Conservation (phyloP, 768 basidiomycete species). For the Crassisporium funariophilum region DNA sequence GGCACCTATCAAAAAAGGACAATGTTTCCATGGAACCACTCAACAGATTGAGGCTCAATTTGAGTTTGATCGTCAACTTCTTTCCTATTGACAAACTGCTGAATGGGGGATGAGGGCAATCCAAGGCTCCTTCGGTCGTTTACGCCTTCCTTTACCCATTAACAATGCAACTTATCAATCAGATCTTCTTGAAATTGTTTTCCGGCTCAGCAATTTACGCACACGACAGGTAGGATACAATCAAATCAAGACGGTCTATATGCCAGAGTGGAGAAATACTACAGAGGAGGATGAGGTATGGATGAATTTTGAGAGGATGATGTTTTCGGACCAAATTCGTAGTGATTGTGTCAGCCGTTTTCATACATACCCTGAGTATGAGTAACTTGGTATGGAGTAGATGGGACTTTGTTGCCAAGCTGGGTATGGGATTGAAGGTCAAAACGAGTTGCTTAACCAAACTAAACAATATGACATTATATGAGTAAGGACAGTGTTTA, state of each 20-base stretch:
- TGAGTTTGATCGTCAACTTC: slow-evolving; percentile 37
- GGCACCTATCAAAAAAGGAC: slow-evolving; percentile 39
- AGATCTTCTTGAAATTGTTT: slow-evolving; percentile 38
- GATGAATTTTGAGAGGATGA: slow-evolving; percentile 37
- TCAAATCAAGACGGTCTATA: slow-evolving; percentile 45
- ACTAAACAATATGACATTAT: too few species aligned
- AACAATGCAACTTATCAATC: slow-evolving; percentile 23
- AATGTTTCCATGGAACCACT: slow-evolving; percentile 16
- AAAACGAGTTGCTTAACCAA: too few species aligned
- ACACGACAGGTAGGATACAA: slow-evolving; percentile 38
- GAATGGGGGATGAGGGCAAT: slow-evolving; percentile 53
- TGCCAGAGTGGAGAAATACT: slow-evolving; percentile 36
- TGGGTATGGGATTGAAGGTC: too few species aligned
- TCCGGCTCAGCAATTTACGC: slow-evolving; percentile 37
- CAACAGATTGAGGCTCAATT: slow-evolving; percentile 23
- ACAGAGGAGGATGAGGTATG: slow-evolving; percentile 32
- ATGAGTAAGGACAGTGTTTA: too few species aligned
- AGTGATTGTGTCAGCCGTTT: slow-evolving; percentile 38
- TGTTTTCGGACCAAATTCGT: slow-evolving; percentile 36
- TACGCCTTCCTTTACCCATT: slow-evolving; percentile 43
- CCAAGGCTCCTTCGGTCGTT: slow-evolving; percentile 48
- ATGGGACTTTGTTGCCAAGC: too few species aligned
- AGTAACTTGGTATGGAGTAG: not conserved
- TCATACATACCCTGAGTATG: slow-evolving; percentile 21
- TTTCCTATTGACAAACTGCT: slow-evolving; percentile 49